A percentile compares a stretch with the other conserved stretches of the same genome.
Evolutionary conservation across 306 rosid genomes (phyloP).

Genomic region (Trifolium pratense): DNA sequence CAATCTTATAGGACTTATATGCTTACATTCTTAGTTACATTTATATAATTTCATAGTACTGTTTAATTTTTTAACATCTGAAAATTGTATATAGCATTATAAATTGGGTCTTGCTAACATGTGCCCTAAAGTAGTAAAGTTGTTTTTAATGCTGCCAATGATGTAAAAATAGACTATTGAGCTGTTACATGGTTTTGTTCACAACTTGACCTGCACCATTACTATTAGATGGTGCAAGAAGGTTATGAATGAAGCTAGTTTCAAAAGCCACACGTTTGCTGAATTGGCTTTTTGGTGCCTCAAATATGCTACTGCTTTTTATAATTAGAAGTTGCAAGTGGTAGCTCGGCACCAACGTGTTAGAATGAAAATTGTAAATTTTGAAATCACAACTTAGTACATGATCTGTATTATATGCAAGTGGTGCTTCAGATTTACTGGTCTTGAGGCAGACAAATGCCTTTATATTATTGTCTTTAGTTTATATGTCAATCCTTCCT

Average conservation of each 20-base stretch:
- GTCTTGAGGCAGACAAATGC: conserved; percentile 9
- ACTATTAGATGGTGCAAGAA: too few relatives aligned
- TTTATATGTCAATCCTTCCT: conserved; percentile 25
- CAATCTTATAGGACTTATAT: too few relatives aligned
- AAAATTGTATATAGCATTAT: too few relatives aligned
- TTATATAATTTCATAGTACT: neutral
- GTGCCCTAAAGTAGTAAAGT: too few relatives aligned
- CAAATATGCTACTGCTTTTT: conserved; percentile 8
- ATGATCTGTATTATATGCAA: conserved; percentile 19
- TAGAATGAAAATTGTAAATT: conserved; percentile 3
- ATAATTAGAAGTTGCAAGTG: conserved; percentile 27
- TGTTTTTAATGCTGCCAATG: too few relatives aligned
- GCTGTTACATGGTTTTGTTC: too few relatives aligned
- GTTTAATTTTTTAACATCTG: too few relatives aligned
- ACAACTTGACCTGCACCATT: too few relatives aligned
- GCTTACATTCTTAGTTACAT: neutral
- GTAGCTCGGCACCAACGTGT: conserved; percentile 1
- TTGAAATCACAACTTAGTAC: neutral
- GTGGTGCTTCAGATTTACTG: conserved; percentile 26
- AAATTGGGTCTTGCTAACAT: too few relatives aligned
- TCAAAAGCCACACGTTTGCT: too few relatives aligned
- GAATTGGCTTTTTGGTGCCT: conserved; percentile 7
- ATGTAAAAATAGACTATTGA: too few relatives aligned
- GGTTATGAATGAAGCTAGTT: too few relatives aligned
- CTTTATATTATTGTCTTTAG: neutral